These are phyloP conservation scores for Zopfochytrium polystomum DNA, from an alignment of 371 early-diverging fungal species.

Conservation along the genomic window DNA sequence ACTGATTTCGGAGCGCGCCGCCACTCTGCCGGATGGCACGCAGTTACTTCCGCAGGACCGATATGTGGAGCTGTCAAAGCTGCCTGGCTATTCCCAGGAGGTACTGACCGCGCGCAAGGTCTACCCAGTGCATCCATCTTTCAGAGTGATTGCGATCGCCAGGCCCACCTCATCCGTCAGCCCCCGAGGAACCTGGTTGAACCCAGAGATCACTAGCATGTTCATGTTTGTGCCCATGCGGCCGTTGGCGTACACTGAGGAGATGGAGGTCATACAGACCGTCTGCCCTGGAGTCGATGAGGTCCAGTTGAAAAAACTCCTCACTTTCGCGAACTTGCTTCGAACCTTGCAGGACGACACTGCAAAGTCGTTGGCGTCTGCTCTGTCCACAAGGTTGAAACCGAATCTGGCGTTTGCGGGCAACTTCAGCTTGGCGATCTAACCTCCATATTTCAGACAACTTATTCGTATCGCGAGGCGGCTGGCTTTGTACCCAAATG, in stretches of 20 bases:
- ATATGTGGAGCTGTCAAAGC: conserved; percentile 53
- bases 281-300: conserved; percentile 66
- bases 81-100: conserved; percentile 48
- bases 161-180: conserved; percentile 33
- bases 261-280: conserved; percentile 62
- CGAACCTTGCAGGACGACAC: conserved; percentile 65
- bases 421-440: no score
- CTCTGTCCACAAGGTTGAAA: conserved; percentile 63
- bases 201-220: conserved; percentile 68
- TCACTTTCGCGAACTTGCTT: conserved; percentile 63
- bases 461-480: conserved; percentile 75
- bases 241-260: conserved; percentile 56
- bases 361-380: conserved; percentile 57
- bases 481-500: conserved; percentile 65
- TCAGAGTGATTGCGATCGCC: conserved; percentile 74
- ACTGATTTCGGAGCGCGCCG: conserved; percentile 68
- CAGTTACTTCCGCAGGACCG: conserved; percentile 58
- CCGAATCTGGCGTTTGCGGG: no score
- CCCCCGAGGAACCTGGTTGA: conserved; percentile 54
- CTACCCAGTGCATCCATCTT: conserved; percentile 67
- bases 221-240: conserved; percentile 73
- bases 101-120: conserved; percentile 43
- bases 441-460: no score
- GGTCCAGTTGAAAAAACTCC: conserved; percentile 52
- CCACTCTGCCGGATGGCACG: conserved; percentile 70